Evolutionary conservation across 495 filamentous ascomycete species (phyloP).

Genomic region (Talaromyces liani): DNA sequence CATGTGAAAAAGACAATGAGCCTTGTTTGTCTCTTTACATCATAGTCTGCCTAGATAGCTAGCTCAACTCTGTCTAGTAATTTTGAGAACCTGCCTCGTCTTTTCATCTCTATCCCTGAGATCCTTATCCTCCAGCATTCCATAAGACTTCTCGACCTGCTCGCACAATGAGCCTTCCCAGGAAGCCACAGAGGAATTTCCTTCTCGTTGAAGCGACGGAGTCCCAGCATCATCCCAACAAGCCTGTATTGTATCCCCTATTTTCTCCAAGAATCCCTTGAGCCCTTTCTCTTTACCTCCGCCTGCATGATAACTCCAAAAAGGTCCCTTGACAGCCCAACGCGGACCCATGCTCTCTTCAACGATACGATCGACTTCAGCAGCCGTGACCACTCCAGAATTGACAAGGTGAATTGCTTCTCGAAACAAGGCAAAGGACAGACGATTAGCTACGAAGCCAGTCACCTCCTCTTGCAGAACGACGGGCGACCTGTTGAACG

Average conservation of each 20-base stretch:
- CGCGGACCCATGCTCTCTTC: conserved; percentile 45
- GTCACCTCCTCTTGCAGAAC: conserved; percentile 47
- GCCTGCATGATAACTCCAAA: conserved; percentile 54
- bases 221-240: conserved; percentile 44
- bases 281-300: conserved; percentile 46
- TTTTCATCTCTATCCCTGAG: conserved; percentile 27
- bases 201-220: not conserved
- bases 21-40: conserved; percentile 12
- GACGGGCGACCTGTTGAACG: conserved; percentile 41
- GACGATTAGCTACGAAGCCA: conserved; percentile 43
- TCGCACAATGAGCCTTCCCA: not conserved
- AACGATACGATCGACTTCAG: conserved; percentile 39
- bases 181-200: not conserved
- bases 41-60: conserved; percentile 5
- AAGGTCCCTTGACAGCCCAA: conserved; percentile 51
- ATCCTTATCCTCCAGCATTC: conserved; percentile 18
- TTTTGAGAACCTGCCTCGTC: not conserved
- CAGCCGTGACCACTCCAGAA: conserved; percentile 35
- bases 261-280: conserved; percentile 47
- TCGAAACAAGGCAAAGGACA: conserved; percentile 39
- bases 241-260: conserved; percentile 46
- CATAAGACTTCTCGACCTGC: conserved; percentile 8
- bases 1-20: conserved; percentile 9
- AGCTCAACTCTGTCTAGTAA: not conserved
- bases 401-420: conserved; percentile 42